Conservation (phyloP, 2,329 filamentous ascomycete genomes). For the Cytospora mali region DNA sequence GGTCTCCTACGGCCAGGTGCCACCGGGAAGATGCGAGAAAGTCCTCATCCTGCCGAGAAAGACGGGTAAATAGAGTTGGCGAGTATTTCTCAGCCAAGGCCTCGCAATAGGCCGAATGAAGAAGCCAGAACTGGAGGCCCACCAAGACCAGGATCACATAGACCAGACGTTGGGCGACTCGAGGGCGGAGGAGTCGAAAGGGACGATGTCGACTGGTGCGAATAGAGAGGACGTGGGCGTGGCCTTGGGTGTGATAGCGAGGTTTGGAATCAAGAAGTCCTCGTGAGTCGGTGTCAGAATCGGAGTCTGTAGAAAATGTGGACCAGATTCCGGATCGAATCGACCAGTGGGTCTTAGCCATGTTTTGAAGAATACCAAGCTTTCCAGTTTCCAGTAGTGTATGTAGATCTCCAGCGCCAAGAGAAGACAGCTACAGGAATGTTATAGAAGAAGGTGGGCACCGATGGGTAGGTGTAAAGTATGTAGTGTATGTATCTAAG, state of each 20-base stretch:
- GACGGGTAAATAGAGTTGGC: slow-evolving; percentile 5
- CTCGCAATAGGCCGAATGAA: slow-evolving; percentile 13
- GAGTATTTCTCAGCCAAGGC: slow-evolving; percentile 18
- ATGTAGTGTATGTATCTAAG: no score
- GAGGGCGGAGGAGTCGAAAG: slow-evolving; percentile 17
- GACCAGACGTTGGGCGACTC: slow-evolving; percentile 10
- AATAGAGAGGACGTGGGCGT: no score
- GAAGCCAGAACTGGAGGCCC: slow-evolving; percentile 11
- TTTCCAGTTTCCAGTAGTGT: background rate
- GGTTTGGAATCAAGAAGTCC: background rate
- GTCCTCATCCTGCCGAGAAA: slow-evolving; percentile 6
- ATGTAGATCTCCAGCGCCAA: background rate
- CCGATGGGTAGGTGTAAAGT: no score
- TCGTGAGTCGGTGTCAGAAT: background rate
- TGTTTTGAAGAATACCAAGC: slow-evolving; percentile 9
- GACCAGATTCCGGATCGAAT: background rate
- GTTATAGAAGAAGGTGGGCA: background rate
- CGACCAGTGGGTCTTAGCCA: slow-evolving; percentile 13
- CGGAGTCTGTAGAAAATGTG: background rate
- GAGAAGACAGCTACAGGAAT: background rate
- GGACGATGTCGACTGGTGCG: slow-evolving; percentile 4
- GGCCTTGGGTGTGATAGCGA: background rate
- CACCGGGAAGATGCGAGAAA: slow-evolving; percentile 7
- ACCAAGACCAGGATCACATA: slow-evolving; percentile 2
- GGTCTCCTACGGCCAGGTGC: background rate